Evolutionary conservation across 2,329 filamentous ascomycete genomes (phyloP).

Genomic region (Colletotrichum sp.): DNA sequence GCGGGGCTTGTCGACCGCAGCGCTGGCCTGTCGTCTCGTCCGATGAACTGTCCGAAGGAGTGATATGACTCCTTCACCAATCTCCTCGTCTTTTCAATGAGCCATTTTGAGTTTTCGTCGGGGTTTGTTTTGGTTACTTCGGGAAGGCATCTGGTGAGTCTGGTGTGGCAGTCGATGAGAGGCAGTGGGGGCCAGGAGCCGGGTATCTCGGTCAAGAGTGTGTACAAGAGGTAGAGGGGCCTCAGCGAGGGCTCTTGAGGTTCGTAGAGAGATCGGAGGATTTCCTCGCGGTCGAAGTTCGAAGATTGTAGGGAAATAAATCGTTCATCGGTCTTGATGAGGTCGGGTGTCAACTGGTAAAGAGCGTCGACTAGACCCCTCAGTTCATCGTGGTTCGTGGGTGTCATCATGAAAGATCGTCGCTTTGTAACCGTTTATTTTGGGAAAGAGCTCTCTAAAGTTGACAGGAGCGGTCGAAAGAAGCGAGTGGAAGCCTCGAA

Average conservation of each 20-base stretch:
- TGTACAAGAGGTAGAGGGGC: conserved; percentile 29
- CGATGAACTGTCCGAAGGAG: conserved; percentile 44
- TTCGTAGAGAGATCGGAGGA: conserved; percentile 27
- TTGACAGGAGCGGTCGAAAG: neutral
- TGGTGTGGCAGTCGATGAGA: conserved; percentile 37
- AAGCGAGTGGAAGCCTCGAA: neutral
- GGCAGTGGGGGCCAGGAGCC: conserved; percentile 31
- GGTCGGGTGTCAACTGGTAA: neutral
- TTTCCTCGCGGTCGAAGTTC: neutral
- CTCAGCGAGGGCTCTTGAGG: conserved; percentile 23
- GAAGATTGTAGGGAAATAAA: neutral
- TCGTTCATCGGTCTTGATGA: neutral
- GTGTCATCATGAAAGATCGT: neutral
- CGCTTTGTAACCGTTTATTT: neutral
- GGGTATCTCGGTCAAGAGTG: conserved; percentile 27
- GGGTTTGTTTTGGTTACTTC: conserved; percentile 36
- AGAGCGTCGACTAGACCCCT: neutral
- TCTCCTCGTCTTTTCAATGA: conserved; percentile 24
- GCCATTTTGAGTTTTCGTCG: conserved; percentile 4
- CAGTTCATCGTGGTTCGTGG: neutral
- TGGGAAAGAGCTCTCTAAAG: neutral
- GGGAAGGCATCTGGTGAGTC: conserved; percentile 40
- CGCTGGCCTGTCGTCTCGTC: conserved; percentile 28
- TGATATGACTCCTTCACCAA: conserved; percentile 35
- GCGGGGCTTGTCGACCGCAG: conserved; percentile 28